Conservation (phyloP, 1,284 basidiomycete genomes). For the Amylostereum areolatum region DNA sequence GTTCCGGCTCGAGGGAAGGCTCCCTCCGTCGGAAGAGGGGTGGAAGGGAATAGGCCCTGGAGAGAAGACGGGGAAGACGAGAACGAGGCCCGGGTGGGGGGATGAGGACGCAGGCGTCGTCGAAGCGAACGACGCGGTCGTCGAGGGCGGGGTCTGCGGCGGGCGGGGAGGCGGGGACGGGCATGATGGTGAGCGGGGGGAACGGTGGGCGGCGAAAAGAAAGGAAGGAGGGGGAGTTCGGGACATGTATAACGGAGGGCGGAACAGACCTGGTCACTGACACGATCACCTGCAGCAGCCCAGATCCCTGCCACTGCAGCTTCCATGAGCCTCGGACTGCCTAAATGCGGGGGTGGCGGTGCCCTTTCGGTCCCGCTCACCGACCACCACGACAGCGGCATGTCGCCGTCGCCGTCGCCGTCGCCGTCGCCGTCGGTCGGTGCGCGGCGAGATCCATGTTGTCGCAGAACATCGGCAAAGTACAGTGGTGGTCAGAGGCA, state of each 20-base stretch:
- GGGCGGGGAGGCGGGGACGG: too few species aligned
- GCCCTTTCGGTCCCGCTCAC: neutral
- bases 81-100: conserved; percentile 39
- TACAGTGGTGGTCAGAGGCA: too few species aligned
- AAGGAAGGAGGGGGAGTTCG: neutral
- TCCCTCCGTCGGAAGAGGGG: conserved; percentile 44
- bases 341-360: conserved; percentile 11
- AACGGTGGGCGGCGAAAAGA: neutral
- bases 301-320: too few species aligned
- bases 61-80: conserved; percentile 42
- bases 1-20: conserved; percentile 2
- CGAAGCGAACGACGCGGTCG: conserved; percentile 52
- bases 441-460: too few species aligned
- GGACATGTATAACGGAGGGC: neutral
- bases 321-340: neutral
- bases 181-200: too few species aligned
- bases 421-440: too few species aligned
- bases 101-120: conserved; percentile 61
- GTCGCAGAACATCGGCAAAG: too few species aligned
- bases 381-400: too few species aligned
- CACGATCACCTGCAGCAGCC: too few species aligned
- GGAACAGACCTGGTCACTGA: conserved; percentile 3
- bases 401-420: too few species aligned
- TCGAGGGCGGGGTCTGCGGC: conserved; percentile 11
- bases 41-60: conserved; percentile 56